These are phyloP conservation scores for Amborella trichopoda DNA, from an alignment of 164 flowering plant genomes.

Conservation along the genomic window DNA sequence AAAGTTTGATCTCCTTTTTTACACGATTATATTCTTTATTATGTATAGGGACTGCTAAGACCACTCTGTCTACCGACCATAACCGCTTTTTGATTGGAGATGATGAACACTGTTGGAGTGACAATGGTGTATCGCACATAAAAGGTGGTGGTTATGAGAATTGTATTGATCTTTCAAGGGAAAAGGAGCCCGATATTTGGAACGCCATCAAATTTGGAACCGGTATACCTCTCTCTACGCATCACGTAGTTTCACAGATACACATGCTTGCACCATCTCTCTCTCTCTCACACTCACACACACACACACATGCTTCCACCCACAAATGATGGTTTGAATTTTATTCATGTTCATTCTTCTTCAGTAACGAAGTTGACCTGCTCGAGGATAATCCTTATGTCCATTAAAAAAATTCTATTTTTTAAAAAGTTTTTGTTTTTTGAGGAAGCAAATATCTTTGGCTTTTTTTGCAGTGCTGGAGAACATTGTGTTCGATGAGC, in stretches of 20 bases:
- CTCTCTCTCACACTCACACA: no score
- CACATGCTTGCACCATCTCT: no score
- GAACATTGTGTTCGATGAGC: constrained; percentile 97
- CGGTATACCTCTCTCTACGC: no score
- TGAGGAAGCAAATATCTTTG: no score
- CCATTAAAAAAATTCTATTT: no score
- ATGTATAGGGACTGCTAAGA: constrained; percentile 86
- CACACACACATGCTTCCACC: no score
- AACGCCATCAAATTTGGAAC: constrained; percentile 98
- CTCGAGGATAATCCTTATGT: neutral
- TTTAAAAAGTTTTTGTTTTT: no score
- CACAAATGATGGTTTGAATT: no score
- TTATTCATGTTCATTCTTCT: no score
- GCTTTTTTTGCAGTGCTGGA: constrained; percentile 70
- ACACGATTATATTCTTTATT: neutral
- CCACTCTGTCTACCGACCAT: constrained; percentile 92
- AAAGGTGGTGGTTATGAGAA: constrained; percentile 99
- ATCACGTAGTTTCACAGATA: no score
- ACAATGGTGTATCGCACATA: constrained; percentile 88
- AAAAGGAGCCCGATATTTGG: constrained; percentile 97
- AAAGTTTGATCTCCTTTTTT: neutral
- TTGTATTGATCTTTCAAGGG: constrained; percentile 77
- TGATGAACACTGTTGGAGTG: constrained; percentile 97
- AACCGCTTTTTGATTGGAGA: constrained; percentile 87
- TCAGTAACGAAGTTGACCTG: no score